Evolutionary conservation across 768 basidiomycete genomes (phyloP).

Genomic region (Cantharellus anzutake): DNA sequence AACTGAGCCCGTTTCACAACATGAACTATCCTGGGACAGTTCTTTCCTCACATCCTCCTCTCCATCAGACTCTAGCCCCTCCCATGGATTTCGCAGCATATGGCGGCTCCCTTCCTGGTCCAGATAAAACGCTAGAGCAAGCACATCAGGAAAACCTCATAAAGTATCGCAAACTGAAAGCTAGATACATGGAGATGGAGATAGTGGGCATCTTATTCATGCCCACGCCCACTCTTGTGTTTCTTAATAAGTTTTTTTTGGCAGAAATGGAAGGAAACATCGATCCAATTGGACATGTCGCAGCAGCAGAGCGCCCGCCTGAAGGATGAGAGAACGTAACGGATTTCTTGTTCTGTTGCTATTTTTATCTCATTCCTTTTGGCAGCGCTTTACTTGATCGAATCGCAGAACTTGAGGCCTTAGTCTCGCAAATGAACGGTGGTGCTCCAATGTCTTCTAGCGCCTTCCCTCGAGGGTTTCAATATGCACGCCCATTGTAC

Average conservation of each 20-base stretch:
- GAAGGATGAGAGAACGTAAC: not conserved
- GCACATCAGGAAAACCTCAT: not conserved
- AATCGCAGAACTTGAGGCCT: not conserved
- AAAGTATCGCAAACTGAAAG: not conserved
- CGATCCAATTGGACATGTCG: not conserved
- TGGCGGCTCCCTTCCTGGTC: not conserved
- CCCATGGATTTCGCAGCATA: not conserved
- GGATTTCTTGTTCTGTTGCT: not conserved
- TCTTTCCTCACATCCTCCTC: no score
- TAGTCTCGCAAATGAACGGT: not conserved
- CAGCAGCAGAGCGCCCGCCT: not conserved
- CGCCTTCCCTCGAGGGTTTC: not conserved
- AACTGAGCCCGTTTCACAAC: no score
- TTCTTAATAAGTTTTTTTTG: not conserved
- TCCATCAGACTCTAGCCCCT: not conserved
- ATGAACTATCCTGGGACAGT: no score
- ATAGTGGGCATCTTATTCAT: not conserved
- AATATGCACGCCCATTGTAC: not conserved
- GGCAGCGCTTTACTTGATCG: not conserved
- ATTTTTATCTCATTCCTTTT: not conserved
- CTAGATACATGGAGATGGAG: not conserved
- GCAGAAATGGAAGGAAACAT: not conserved
- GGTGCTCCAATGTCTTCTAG: not conserved
- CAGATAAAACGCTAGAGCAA: not conserved
- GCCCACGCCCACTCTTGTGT: not conserved